A percentile compares a stretch with the other conserved stretches of the same genome.
These are phyloP conservation scores for Leccinellum albellum DNA, from an alignment of 768 basidiomycete genomes.

Conservation along the genomic window DNA sequence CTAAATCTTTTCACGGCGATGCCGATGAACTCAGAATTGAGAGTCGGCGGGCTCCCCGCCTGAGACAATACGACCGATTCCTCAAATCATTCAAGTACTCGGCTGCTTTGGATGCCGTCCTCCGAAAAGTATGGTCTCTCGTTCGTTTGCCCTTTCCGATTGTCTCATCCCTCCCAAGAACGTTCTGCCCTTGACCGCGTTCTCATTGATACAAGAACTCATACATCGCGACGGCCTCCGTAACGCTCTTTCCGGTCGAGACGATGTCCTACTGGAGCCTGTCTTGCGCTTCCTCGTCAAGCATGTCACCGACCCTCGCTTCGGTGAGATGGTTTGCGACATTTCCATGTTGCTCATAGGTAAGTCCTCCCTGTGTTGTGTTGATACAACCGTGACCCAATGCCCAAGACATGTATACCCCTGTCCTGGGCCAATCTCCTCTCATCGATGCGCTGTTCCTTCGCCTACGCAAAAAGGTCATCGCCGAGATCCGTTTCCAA, in stretches of 20 bases:
- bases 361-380: slow-evolving; percentile 35
- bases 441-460: slow-evolving; percentile 84
- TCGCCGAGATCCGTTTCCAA: slow-evolving; percentile 84
- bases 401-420: slow-evolving; percentile 78
- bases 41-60: slow-evolving; percentile 59
- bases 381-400: slow-evolving; percentile 1
- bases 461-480: slow-evolving; percentile 78
- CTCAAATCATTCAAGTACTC: slow-evolving; percentile 93
- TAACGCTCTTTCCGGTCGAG: slow-evolving; percentile 82
- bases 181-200: slow-evolving; percentile 79
- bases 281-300: slow-evolving; percentile 83
- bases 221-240: slow-evolving; percentile 87
- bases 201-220: slow-evolving; percentile 89
- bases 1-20: slow-evolving; percentile 51
- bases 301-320: slow-evolving; percentile 85
- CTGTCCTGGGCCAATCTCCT: slow-evolving; percentile 92
- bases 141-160: not conserved
- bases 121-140: slow-evolving; percentile 63
- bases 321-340: slow-evolving; percentile 85
- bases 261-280: slow-evolving; percentile 91
- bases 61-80: slow-evolving; percentile 85
- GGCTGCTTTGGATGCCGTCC: slow-evolving; percentile 87
- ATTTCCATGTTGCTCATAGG: slow-evolving; percentile 80
- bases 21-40: slow-evolving; percentile 77
- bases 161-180: slow-evolving; percentile 44